phyloP scores from a whole-genome alignment of 2,329 filamentous ascomycete genomes.

The Zymoseptoria passerinii region DNA sequence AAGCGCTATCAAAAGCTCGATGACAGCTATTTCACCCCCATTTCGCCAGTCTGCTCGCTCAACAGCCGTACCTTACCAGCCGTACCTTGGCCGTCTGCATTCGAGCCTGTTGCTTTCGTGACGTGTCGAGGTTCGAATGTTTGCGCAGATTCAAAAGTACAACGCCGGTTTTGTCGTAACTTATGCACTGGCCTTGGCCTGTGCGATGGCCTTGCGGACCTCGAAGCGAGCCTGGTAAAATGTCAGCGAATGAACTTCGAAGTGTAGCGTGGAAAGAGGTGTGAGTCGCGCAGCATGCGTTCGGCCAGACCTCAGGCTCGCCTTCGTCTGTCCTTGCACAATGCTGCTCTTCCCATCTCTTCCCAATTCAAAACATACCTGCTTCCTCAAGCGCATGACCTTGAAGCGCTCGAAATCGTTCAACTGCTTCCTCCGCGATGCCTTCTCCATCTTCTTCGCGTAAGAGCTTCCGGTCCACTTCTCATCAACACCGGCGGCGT shows the following conservation, averaged over 20 bases:
- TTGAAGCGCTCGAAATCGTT: slow-evolving; percentile 99
- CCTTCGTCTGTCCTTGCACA: background rate
- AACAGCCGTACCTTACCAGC: slow-evolving; percentile 6
- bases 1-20: slow-evolving; percentile 21
- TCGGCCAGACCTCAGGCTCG: background rate
- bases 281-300: background rate
- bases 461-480: slow-evolving; percentile 89
- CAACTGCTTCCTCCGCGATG: slow-evolving; percentile 77
- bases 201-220: slow-evolving; percentile 91
- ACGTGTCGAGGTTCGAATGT: slow-evolving; percentile 13
- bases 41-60: slow-evolving; percentile 16
- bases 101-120: slow-evolving; percentile 8
- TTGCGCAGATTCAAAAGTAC: slow-evolving; percentile 6
- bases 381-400: slow-evolving; percentile 98
- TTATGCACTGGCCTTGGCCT: slow-evolving; percentile 66
- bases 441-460: slow-evolving; percentile 86
- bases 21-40: slow-evolving; percentile 18
- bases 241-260: background rate
- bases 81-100: slow-evolving; percentile 5
- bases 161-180: slow-evolving; percentile 6
- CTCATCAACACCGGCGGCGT: slow-evolving; percentile 79
- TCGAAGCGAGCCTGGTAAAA: slow-evolving; percentile 69
- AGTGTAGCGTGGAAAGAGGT: background rate
- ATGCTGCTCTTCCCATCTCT: background rate
- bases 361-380: slow-evolving; percentile 52